Evolutionary conservation across 2,329 filamentous ascomycete species (phyloP).

Genomic region (Sarocladium oryzae): DNA sequence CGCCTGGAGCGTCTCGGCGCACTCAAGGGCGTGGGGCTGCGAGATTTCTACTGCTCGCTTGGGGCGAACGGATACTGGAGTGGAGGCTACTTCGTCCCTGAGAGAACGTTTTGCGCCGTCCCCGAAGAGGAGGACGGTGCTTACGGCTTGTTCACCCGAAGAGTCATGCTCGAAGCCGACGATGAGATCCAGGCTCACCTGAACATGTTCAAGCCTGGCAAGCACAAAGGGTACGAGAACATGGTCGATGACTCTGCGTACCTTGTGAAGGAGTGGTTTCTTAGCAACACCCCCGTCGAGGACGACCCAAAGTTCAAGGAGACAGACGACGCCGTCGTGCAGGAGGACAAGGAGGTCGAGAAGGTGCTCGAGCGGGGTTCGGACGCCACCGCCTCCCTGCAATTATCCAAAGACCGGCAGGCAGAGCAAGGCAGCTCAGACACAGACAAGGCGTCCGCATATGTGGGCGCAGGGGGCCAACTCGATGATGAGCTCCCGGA

Average conservation of each 20-base stretch:
- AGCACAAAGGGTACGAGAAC: slow-evolving; percentile 56
- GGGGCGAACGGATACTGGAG: slow-evolving; percentile 63
- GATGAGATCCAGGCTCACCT: slow-evolving; percentile 72
- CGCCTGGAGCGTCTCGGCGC: slow-evolving; percentile 57
- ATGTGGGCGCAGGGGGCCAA: too few species aligned
- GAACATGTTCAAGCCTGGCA: slow-evolving; percentile 55
- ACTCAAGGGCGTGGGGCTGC: slow-evolving; percentile 60
- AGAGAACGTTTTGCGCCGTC: slow-evolving; percentile 75
- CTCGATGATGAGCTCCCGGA: slow-evolving; percentile 24
- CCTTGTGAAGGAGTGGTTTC: slow-evolving; percentile 52
- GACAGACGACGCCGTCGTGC: slow-evolving; percentile 28
- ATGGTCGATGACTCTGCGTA: slow-evolving; percentile 55
- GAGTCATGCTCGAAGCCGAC: slow-evolving; percentile 55
- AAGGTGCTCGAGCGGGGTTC: slow-evolving; percentile 20
- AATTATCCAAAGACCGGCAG: slow-evolving; percentile 11
- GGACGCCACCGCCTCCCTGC: slow-evolving; percentile 13
- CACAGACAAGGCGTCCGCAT: slow-evolving; percentile 1
- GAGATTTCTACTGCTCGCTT: slow-evolving; percentile 70
- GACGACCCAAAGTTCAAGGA: slow-evolving; percentile 41
- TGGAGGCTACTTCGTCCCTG: slow-evolving; percentile 52
- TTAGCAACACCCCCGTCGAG: slow-evolving; percentile 35
- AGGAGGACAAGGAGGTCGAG: slow-evolving; percentile 23
- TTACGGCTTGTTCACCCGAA: slow-evolving; percentile 39
- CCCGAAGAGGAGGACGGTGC: slow-evolving; percentile 44
- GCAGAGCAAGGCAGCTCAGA: slow-evolving; percentile 10